A percentile compares a stretch with the other conserved stretches of the same genome.
phyloP scores from a whole-genome alignment of 208 protist species.

The Acanthamoeba quina region DNA sequence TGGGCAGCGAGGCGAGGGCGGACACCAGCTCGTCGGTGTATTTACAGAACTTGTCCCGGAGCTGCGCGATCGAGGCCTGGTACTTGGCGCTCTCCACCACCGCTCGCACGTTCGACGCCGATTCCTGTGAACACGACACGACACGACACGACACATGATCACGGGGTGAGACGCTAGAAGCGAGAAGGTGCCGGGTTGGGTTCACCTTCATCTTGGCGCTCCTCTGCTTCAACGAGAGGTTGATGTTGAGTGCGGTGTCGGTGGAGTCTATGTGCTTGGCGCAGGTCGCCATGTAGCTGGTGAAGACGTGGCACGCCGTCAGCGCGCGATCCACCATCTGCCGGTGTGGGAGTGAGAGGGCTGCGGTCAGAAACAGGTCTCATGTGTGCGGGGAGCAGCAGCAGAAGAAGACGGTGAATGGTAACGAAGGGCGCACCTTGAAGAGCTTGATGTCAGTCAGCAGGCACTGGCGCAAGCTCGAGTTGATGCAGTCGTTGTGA shows the following conservation, averaged over 20 bases:
- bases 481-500: conserved; percentile 58
- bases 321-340: conserved; percentile 23
- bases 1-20: conserved; percentile 28
- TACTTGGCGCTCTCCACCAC: conserved; percentile 51
- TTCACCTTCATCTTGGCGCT: not conserved
- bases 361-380: not conserved
- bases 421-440: not conserved
- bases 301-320: conserved; percentile 45
- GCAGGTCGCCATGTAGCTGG: conserved; percentile 9
- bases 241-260: not conserved
- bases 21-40: conserved; percentile 21
- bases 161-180: not conserved
- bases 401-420: not conserved
- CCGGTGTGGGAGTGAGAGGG: not conserved
- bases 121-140: not conserved
- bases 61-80: conserved; percentile 5
- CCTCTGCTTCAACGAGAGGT: not conserved
- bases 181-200: not conserved
- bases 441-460: conserved; percentile 53
- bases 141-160: not conserved
- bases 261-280: conserved; percentile 48
- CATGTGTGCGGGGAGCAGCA: not conserved
- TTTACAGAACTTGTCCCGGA: conserved; percentile 41
- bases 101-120: not conserved
- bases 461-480: conserved; percentile 26